A percentile compares a stretch with the other conserved stretches of the same genome.
Conservation (phyloP, 257 asterid species). For the Solanum lycopersicoides region DNA sequence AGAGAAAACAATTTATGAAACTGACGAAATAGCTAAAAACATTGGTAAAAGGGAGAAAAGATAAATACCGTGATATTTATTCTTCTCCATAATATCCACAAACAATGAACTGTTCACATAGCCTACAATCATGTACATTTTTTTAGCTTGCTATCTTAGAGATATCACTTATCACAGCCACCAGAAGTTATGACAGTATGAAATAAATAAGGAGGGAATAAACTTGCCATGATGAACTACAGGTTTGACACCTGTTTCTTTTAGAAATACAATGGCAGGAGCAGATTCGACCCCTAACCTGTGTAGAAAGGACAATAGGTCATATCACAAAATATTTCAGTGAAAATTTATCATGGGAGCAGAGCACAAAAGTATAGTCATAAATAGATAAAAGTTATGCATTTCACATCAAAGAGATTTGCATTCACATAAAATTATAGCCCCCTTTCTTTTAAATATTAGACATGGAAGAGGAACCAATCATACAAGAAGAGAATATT, state of each 20-base stretch:
- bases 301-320: slow-evolving; percentile 9
- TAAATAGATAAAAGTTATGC: background rate
- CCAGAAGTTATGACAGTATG: background rate
- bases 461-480: background rate
- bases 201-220: background rate
- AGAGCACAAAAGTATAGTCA: background rate
- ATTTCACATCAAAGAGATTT: background rate
- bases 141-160: slow-evolving; percentile 18
- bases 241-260: slow-evolving; percentile 89
- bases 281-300: slow-evolving; percentile 94
- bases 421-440: background rate
- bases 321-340: background rate
- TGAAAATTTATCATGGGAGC: background rate
- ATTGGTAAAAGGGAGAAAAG: background rate
- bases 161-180: background rate
- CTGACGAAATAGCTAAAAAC: background rate
- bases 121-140: slow-evolving; percentile 43
- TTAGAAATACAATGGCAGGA: slow-evolving; percentile 80
- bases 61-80: slow-evolving; percentile 63
- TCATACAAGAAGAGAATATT: background rate
- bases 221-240: slow-evolving; percentile 68
- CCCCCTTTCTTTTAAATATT: background rate
- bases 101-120: slow-evolving; percentile 65
- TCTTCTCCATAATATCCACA: slow-evolving; percentile 75
- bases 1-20: background rate